Base-by-base conservation (phyloP, 2,329 filamentous ascomycete species). In the Ceratocystis cubensis region DNA sequence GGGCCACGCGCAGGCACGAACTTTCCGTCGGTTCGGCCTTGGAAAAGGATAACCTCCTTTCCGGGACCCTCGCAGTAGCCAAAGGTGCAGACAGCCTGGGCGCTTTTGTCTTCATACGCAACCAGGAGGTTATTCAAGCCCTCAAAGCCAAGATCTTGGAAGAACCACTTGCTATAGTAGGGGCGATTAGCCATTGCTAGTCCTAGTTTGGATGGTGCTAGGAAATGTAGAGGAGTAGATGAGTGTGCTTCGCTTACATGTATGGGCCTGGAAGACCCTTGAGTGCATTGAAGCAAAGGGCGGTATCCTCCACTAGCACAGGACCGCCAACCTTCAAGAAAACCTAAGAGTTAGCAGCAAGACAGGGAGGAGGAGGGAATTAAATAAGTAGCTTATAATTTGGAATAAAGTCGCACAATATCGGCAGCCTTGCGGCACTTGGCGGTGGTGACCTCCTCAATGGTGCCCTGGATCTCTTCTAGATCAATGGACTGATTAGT, bases 71-170 rank as follows among this genome's bases (percentile, higher is more conserved):
- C 82, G 65, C 85, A 94, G 77, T 95, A 96, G 28, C 87, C 94
- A 77, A 99, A 99, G 0, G 94, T 99, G 78, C 93, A 96, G 59
- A 99, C 89, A 20, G 94, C 93, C 76, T 96, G 86, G 57, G 91
- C 91, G 57, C 87, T 88, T 76, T 96, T 96, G 77, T 99, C 89
- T 33, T 89, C 81, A 75, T 96, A 96, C 5, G 88, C 91, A 64
- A 86, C 87, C 50, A 99, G 85, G 70, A 99, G 83, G 74, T 93
- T 94, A 78, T 96, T 96, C 67, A 99, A 81, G 15, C 94, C 89
- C 62, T 88, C 79, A 70, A 91, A 90, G 66, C 94, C 94, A 67
- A 96, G 81, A 37, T 85, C 82, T 69, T 88, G 79, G 76, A 99
- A 82, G 77, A 99, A 99, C 85, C 91, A 96, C 81, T 99, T 99